These are phyloP conservation scores for Moniliella sp. DNA, from an alignment of 1,284 basidiomycete genomes.

Conservation along the genomic window DNA sequence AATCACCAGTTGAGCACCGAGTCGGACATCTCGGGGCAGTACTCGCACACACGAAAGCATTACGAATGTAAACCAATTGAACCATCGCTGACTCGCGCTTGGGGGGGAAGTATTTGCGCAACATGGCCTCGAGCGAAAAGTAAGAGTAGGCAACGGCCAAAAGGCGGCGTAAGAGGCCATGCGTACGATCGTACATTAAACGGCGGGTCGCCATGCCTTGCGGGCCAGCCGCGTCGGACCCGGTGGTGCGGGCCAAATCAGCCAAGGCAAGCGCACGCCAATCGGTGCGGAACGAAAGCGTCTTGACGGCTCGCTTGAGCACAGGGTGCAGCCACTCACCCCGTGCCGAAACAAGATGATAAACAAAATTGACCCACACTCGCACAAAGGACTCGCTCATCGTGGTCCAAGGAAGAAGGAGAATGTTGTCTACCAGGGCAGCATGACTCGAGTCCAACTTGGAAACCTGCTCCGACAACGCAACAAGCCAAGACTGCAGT, in stretches of 20 bases:
- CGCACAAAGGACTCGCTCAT: slow-evolving; percentile 49
- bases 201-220: slow-evolving; percentile 43
- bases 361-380: slow-evolving; percentile 45
- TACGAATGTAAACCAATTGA: slow-evolving; percentile 78
- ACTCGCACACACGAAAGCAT: slow-evolving; percentile 61
- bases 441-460: slow-evolving; percentile 58
- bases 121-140: slow-evolving; percentile 49
- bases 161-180: slow-evolving; percentile 61
- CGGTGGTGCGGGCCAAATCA: background rate
- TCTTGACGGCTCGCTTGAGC: slow-evolving; percentile 40
- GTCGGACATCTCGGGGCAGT: slow-evolving; percentile 71
- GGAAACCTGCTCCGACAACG: slow-evolving; percentile 41
- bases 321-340: slow-evolving; percentile 74
- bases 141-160: slow-evolving; percentile 51
- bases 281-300: slow-evolving; percentile 5
- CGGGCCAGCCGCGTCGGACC: background rate
- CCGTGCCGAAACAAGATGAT: slow-evolving; percentile 74
- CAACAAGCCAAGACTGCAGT: slow-evolving; percentile 36
- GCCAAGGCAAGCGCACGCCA: background rate
- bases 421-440: slow-evolving; percentile 64
- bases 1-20: slow-evolving; percentile 61
- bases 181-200: slow-evolving; percentile 64
- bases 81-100: slow-evolving; percentile 62
- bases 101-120: slow-evolving; percentile 68
- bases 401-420: slow-evolving; percentile 72